These are phyloP conservation scores for Colletotrichum cuscutae DNA, from an alignment of 2,329 filamentous ascomycete genomes.

Conservation along the genomic window DNA sequence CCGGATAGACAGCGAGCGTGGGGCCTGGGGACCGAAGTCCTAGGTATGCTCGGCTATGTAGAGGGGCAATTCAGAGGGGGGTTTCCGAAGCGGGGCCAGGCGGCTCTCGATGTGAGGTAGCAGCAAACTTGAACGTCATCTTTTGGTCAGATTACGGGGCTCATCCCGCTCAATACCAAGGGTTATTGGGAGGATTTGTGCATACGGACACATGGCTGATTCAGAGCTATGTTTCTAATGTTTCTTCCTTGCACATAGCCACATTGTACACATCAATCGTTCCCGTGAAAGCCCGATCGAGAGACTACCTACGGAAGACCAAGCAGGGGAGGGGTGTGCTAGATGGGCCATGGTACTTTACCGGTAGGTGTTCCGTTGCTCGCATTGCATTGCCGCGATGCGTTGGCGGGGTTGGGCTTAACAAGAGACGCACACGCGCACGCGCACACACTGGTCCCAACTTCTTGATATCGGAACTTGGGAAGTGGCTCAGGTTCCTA, in stretches of 20 bases:
- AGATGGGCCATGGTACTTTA: slow-evolving; percentile 7
- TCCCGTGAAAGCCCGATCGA: slow-evolving; percentile 32
- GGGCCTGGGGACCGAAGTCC: no score
- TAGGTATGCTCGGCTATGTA: slow-evolving; percentile 4
- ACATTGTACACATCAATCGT: neutral
- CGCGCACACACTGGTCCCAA: neutral
- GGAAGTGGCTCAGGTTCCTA: slow-evolving; percentile 8
- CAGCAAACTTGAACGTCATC: slow-evolving; percentile 34
- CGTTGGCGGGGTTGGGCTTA: neutral
- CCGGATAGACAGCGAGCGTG: neutral
- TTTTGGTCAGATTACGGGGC: slow-evolving; percentile 26
- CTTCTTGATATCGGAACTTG: neutral
- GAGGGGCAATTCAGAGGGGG: neutral
- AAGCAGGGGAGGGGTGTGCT: neutral
- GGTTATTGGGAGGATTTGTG: neutral
- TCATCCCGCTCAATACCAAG: neutral
- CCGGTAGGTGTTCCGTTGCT: slow-evolving; percentile 3
- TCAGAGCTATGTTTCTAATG: neutral
- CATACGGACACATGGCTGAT: neutral
- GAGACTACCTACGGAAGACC: neutral
- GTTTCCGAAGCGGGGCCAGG: slow-evolving; percentile 20
- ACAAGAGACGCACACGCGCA: neutral
- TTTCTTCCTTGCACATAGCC: neutral
- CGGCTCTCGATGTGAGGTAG: slow-evolving; percentile 27
- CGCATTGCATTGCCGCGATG: slow-evolving; percentile 29